Evolutionary conservation across 257 asterid species (phyloP).

Genomic region (Mitragyna speciosa): DNA sequence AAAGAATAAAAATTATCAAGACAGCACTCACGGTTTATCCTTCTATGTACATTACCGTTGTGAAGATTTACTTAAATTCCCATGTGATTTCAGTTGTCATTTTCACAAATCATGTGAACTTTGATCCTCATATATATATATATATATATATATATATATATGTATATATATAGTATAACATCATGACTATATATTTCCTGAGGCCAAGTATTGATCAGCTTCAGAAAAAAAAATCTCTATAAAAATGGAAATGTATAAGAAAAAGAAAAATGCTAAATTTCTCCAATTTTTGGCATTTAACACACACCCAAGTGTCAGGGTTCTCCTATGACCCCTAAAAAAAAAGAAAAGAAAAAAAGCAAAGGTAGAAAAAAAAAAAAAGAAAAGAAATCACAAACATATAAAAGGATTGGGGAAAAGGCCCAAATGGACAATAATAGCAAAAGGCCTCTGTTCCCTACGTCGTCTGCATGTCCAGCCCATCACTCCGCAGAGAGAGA

Average conservation of each 20-base stretch:
- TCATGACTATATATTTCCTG: too few species aligned
- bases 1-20: too few species aligned
- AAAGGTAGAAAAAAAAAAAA: background rate
- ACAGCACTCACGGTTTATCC: too few species aligned
- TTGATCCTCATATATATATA: too few species aligned
- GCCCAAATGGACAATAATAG: slow-evolving; percentile 31
- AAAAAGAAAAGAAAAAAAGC: background rate
- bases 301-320: background rate
- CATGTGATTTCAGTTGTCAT: too few species aligned
- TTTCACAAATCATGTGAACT: too few species aligned
- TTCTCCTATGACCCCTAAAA: background rate
- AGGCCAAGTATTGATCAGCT: too few species aligned
- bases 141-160: too few species aligned
- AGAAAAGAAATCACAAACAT: background rate
- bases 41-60: too few species aligned
- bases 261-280: background rate
- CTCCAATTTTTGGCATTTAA: background rate
- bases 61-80: too few species aligned
- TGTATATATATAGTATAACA: too few species aligned
- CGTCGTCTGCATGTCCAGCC: slow-evolving; percentile 48
- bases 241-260: background rate
- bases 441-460: slow-evolving; percentile 25
- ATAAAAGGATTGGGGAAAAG: slow-evolving; percentile 8
- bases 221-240: too few species aligned
- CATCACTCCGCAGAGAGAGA: slow-evolving; percentile 38